Evolutionary conservation across 306 rosid species (phyloP).

Genomic region (Trichosanthes truncata): DNA sequence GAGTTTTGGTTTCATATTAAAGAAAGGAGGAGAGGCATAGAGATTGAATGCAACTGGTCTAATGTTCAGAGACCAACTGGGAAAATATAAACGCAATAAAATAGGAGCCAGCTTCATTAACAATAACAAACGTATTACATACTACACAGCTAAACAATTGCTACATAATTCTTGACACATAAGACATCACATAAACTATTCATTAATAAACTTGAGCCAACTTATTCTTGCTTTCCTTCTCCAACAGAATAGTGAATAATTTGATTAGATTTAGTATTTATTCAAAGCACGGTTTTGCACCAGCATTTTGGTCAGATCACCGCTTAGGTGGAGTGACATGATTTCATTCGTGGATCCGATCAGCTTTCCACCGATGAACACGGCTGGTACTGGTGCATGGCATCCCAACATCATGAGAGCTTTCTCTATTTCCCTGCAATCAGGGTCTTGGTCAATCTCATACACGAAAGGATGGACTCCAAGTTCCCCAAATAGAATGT

Average conservation of each 20-base stretch:
- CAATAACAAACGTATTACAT: constrained; percentile 47
- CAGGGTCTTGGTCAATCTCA: constrained; percentile 85
- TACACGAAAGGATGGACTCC: constrained; percentile 43
- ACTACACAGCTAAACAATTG: constrained; percentile 40
- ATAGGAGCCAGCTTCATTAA: constrained; percentile 40
- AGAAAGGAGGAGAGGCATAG: background rate
- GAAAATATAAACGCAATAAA: constrained; percentile 6
- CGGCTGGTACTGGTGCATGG: constrained; percentile 65
- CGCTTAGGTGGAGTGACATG: constrained; percentile 93
- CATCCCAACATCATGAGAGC: constrained; percentile 65
- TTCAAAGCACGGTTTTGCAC: constrained; percentile 36
- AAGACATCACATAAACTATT: constrained; percentile 26
- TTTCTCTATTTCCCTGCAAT: constrained; percentile 81
- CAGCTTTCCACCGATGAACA: constrained; percentile 79
- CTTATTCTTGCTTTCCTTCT: constrained; percentile 38
- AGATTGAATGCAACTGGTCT: background rate
- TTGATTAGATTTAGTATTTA: background rate
- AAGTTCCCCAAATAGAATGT: constrained; percentile 59
- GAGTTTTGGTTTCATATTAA: background rate
- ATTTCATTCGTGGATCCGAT: constrained; percentile 89
- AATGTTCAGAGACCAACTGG: background rate
- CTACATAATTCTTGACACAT: constrained; percentile 34
- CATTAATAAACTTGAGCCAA: constrained; percentile 30
- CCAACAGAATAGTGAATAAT: constrained; percentile 23
- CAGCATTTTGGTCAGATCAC: constrained; percentile 46